Evolutionary conservation across 768 basidiomycete genomes (phyloP).

Genomic region (Tephrocybe rancida): DNA sequence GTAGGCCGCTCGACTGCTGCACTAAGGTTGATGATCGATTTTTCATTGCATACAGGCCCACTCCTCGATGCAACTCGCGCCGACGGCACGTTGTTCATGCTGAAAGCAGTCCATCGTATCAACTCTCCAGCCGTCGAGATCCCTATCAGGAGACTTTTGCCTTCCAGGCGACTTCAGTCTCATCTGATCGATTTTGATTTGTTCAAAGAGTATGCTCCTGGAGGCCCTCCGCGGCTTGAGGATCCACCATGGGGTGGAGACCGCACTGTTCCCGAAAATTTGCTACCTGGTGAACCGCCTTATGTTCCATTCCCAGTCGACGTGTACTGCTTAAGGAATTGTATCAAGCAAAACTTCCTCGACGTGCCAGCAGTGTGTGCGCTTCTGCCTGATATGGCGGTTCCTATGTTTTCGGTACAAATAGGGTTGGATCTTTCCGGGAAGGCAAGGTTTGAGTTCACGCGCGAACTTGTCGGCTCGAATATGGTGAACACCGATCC

Average conservation of each 20-base stretch:
- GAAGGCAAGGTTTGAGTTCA: neutral
- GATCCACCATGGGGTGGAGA: constrained; percentile 7
- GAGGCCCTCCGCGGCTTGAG: constrained; percentile 1
- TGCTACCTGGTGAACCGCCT: neutral
- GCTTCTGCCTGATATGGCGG: too few relatives aligned
- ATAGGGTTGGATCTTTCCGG: neutral
- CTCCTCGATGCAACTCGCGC: too few relatives aligned
- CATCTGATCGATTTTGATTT: constrained; percentile 28
- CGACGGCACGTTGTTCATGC: too few relatives aligned
- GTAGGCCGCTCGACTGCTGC: too few relatives aligned
- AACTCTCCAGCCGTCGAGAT: too few relatives aligned
- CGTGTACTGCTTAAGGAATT: constrained; percentile 8
- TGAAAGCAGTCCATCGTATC: too few relatives aligned
- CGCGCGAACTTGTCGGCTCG: neutral
- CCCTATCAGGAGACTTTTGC: too few relatives aligned
- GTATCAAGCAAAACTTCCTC: neutral
- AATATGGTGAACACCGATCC: constrained; percentile 1
- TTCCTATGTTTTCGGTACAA: neutral
- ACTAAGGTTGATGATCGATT: too few relatives aligned
- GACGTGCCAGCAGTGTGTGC: constrained; percentile 2
- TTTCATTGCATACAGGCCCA: too few relatives aligned
- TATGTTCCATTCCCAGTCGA: constrained; percentile 7
- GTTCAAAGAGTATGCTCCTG: constrained; percentile 16
- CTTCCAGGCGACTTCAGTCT: too few relatives aligned
- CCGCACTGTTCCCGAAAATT: constrained; percentile 3